Percentiles rank a stretch among this genome's conserved stretches.
Conservation (phyloP, 2,329 filamentous ascomycete genomes). For the Fusarium sp. region DNA sequence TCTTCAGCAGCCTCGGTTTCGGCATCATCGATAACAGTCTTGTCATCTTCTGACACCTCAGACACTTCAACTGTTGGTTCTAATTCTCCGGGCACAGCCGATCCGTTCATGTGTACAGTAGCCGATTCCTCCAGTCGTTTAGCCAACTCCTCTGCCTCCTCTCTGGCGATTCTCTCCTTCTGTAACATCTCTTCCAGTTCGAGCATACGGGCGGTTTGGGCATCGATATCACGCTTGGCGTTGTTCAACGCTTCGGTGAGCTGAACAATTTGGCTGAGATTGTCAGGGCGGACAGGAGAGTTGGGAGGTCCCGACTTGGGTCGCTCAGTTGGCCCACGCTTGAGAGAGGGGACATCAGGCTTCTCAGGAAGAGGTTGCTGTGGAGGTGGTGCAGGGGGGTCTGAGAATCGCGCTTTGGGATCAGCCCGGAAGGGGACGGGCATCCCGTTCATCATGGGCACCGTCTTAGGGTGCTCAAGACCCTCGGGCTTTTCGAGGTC, state of each 20-base stretch:
- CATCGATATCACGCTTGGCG: conserved; percentile 87
- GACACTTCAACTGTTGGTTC: conserved; percentile 20
- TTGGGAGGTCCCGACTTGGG: conserved; percentile 67
- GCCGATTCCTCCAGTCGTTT: conserved; percentile 72
- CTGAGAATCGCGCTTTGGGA: conserved; percentile 85
- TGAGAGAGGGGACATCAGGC: conserved; percentile 81
- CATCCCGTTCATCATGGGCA: conserved; percentile 63
- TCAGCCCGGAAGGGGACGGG: conserved; percentile 72
- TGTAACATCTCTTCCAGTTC: conserved; percentile 80
- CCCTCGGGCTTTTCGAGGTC: conserved; percentile 65
- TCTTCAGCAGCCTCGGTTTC: conserved; percentile 50
- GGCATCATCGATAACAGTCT: conserved; percentile 33
- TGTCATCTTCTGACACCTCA: conserved; percentile 36
- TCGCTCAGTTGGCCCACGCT: conserved; percentile 80
- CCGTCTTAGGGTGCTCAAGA: conserved; percentile 60
- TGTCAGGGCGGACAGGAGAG: conserved; percentile 71
- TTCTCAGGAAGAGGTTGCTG: conserved; percentile 95
- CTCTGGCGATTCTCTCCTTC: conserved; percentile 83
- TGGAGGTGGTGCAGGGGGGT: conserved; percentile 91
- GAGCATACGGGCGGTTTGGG: conserved; percentile 81
- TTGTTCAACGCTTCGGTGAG: conserved; percentile 86
- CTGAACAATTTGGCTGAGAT: conserved; percentile 79
- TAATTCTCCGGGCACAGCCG: conserved; percentile 36
- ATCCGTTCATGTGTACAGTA: conserved; percentile 48
- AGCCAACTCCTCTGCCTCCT: conserved; percentile 85